Base-by-base conservation (phyloP, 192 early-diverging fungal genomes). In the Backusella morwellensis region DNA sequence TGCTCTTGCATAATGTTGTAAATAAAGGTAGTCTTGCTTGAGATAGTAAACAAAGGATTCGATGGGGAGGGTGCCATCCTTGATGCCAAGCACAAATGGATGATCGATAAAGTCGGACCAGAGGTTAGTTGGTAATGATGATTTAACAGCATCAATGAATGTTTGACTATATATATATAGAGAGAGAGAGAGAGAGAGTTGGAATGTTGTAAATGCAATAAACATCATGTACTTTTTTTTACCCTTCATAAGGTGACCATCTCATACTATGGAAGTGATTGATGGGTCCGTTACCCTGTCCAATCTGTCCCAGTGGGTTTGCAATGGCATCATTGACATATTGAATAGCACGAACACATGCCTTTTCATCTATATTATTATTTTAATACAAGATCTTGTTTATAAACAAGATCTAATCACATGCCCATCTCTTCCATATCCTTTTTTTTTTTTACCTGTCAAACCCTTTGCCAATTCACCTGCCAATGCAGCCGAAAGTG, bases 1-100 rank as follows among this genome's bases (percentile, higher is more conserved):
- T 7, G 87, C 89, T 4, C 94, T 86, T 1, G 95, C 95, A 84
- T 94, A 96, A 54, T 93, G 91, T 56, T 88, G 86, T 70, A 95
- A 75, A 81, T 91, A 95, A 38, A 93, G 79, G 74, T 95, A 95
- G 81, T 97, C 95, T 78, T 97, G 95, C 70, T 91, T 89, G 29
- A 97, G 89, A 72, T 91, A 97, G 79, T 94, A 86, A 23, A 89
- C 84, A 82, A 97, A 97, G 35, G 75, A 88, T 42, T 90, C 86
- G 11, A 77, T 78, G n/a, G 87, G 85, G 50, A 97, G 81, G 0
- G 92, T 91, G 19, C 93, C 95, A 71, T 93, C 89, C 1, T 85
- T 92, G n/a, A 95, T 86, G 1, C 88, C 85, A 21, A 75, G 85
- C 0, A 97, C 95, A 88, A 97, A 95, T 32, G 81, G 76, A 76